Conservation (phyloP, 2,329 filamentous ascomycete species). For the Scorias spongiosa region DNA sequence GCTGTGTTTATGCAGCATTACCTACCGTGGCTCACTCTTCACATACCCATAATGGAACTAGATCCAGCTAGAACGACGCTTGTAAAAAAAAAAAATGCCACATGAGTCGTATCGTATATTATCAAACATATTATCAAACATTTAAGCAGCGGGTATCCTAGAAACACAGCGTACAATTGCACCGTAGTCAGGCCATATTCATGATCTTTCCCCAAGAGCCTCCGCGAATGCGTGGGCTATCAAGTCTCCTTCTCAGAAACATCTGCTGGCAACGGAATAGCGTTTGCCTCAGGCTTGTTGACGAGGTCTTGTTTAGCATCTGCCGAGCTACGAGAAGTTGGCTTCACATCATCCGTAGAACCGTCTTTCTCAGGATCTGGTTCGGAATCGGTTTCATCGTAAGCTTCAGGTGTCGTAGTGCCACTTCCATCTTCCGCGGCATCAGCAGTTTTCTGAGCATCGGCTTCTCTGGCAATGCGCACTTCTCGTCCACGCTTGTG, state of each 20-base stretch:
- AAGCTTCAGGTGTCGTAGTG: neutral
- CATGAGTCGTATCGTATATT: too few relatives aligned
- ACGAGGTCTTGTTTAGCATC: neutral
- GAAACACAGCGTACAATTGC: too few relatives aligned
- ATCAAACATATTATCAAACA: too few relatives aligned
- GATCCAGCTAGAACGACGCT: too few relatives aligned
- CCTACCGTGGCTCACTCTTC: too few relatives aligned
- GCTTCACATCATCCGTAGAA: neutral
- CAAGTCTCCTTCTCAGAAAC: neutral
- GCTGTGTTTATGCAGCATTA: too few relatives aligned
- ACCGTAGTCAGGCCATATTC: too few relatives aligned
- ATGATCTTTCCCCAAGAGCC: too few relatives aligned
- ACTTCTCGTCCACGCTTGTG: conserved; percentile 85
- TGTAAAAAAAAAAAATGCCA: too few relatives aligned
- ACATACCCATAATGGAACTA: too few relatives aligned
- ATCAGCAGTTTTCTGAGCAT: conserved; percentile 3
- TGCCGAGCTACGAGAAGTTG: neutral
- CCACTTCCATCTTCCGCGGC: neutral
- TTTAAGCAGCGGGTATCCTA: too few relatives aligned
- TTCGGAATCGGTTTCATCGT: neutral
- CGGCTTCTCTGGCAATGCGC: conserved; percentile 39
- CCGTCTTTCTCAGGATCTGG: neutral
- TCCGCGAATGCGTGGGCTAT: too few relatives aligned
- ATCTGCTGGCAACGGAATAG: neutral
- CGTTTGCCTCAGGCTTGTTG: neutral